phyloP scores from a whole-genome alignment of 495 filamentous ascomycete species.

The Glonium stellatum region DNA sequence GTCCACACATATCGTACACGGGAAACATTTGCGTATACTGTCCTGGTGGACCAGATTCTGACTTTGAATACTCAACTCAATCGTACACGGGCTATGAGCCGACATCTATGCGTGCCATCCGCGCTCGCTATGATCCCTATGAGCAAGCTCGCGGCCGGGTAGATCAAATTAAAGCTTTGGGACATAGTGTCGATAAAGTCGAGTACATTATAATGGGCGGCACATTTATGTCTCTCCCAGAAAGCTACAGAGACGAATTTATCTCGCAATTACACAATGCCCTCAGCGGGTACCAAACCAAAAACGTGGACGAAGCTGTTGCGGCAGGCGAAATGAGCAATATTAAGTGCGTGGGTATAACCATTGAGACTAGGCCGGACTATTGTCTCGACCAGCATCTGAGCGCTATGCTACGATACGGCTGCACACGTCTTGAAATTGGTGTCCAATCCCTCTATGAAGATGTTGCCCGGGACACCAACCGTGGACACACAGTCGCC shows the following conservation, averaged over 20 bases:
- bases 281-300: conserved; percentile 82
- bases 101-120: conserved; percentile 95
- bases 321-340: conserved; percentile 85
- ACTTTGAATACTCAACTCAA: conserved; percentile 98
- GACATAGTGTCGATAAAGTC: conserved; percentile 96
- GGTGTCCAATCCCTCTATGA: conserved; percentile 97
- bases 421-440: conserved; percentile 88
- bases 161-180: conserved; percentile 89
- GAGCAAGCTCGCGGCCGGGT: conserved; percentile 94
- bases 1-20: conserved; percentile 94
- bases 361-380: conserved; percentile 93
- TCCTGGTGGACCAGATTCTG: conserved; percentile 91
- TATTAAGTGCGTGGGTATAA: conserved; percentile 96
- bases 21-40: conserved; percentile 99
- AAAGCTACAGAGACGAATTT: conserved; percentile 82
- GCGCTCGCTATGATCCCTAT: conserved; percentile 94
- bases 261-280: conserved; percentile 96
- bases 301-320: conserved; percentile 92
- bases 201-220: conserved; percentile 99
- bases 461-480: conserved; percentile 96
- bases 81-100: conserved; percentile 98
- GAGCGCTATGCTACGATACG: conserved; percentile 90
- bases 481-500: conserved; percentile 92
- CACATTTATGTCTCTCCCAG: conserved; percentile 93
- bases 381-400: conserved; percentile 92